Base-by-base conservation (phyloP, 2,329 filamentous ascomycete genomes). In the Apiospora arundinis region DNA sequence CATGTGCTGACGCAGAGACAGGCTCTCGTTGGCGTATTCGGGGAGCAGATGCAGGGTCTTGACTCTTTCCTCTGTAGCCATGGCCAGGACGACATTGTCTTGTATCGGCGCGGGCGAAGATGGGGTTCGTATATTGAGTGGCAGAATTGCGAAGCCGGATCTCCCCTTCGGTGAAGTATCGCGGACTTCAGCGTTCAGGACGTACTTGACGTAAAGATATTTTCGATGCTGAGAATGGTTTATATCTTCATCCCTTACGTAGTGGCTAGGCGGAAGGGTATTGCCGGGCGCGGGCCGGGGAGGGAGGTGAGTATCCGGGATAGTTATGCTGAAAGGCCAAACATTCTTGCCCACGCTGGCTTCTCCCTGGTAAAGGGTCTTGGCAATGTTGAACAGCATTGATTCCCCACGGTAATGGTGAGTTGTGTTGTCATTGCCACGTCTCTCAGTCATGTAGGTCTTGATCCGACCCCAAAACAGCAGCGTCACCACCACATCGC, bases 131-230 rank as follows among this genome's bases (percentile, higher is more conserved):
- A 81, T 25, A 2, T 18, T 72, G 11, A 82, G 21, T 0, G 80
- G 81, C 1, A 78, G 49, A 0, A 46, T 72, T 1, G 75, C 81
- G 11, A 75, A 66, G 4, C 11, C 60, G 1, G 14, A 42, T n/a
- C 23, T 52, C 11, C 48, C 32, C 1, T 44, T 68, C 2, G 68
- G 37, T 0, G 42, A 65, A 0, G 69, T 73, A 49, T 73, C 74
- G 5, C n/a, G 68, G 2, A 83, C 46, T 1, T 73, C 72, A 0
- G 81, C 81, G 44, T 80, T 71, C 1, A 84, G 71, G 14, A 75
- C 77, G 56, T 84, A 84, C 63, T 84, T 80, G n/a, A 82, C 79
- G 12, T 75, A 80, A 4, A 73, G 72, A 25, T 80, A 74, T n/a
- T 74, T 0, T 71, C 68, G 9, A 76, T 68, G 25, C 52, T 70